Conservation (phyloP, 768 basidiomycete species). For the Phlegmacium glaucopus region DNA sequence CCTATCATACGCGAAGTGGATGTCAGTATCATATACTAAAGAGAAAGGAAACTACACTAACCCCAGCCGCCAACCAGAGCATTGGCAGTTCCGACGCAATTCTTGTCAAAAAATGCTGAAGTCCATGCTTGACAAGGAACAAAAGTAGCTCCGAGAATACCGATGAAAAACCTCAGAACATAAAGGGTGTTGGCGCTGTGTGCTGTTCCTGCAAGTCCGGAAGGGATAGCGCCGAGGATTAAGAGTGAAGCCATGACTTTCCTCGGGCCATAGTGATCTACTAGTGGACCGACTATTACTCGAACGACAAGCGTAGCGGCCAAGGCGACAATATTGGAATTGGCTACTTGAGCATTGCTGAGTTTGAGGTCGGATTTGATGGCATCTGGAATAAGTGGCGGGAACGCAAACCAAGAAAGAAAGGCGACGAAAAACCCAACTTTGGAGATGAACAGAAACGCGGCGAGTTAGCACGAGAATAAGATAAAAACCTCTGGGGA, state of each 20-base stretch:
- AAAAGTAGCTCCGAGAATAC: conserved; percentile 58
- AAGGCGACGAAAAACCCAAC: conserved; percentile 54
- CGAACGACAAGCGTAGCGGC: conserved; percentile 48
- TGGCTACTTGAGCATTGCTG: conserved; percentile 42
- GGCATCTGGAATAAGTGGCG: conserved; percentile 55
- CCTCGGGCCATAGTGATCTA: conserved; percentile 49
- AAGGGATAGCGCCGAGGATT: conserved; percentile 53
- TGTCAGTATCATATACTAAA: conserved; percentile 1
- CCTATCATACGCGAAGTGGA: conserved; percentile 4
- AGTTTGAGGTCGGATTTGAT: conserved; percentile 52
- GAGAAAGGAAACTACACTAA: conserved; percentile 21
- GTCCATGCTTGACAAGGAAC: conserved; percentile 63
- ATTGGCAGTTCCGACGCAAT: conserved; percentile 41
- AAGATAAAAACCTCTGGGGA: not conserved
- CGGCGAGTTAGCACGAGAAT: not conserved
- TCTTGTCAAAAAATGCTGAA: conserved; percentile 56
- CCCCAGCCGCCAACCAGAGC: conserved; percentile 59
- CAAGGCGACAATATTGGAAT: conserved; percentile 48
- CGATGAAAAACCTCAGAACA: conserved; percentile 53
- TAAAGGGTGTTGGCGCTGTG: conserved; percentile 35
- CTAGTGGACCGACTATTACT: conserved; percentile 45
- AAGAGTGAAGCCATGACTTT: conserved; percentile 54
- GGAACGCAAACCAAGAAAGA: conserved; percentile 54
- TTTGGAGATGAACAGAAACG: conserved; percentile 1
- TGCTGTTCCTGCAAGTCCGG: conserved; percentile 51